These are phyloP conservation scores for Gastrolobium bilobum DNA, from an alignment of 306 rosid species.

Conservation along the genomic window DNA sequence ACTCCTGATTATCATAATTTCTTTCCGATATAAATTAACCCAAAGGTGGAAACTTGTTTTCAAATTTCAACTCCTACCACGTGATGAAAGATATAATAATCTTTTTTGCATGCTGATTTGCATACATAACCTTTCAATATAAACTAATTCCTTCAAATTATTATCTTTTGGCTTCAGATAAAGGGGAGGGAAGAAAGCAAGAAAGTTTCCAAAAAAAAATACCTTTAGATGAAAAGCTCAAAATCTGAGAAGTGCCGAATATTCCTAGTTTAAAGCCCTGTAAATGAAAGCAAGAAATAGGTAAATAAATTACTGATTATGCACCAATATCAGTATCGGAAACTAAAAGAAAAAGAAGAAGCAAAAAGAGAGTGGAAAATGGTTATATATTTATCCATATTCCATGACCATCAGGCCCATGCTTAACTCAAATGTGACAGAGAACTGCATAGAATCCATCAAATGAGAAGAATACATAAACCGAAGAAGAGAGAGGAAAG, in stretches of 20 bases:
- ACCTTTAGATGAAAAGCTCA: slow-evolving; percentile 80
- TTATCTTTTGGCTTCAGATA: slow-evolving; percentile 4
- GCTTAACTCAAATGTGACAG: not conserved
- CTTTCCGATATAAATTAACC: not conserved
- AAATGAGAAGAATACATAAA: slow-evolving; percentile 2
- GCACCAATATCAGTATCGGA: slow-evolving; percentile 23
- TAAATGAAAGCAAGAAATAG: slow-evolving; percentile 17
- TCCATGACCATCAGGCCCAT: not conserved
- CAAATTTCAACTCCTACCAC: slow-evolving; percentile 5
- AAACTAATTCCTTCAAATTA: slow-evolving; percentile 12
- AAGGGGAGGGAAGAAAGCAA: slow-evolving; percentile 8
- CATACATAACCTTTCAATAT: not conserved
- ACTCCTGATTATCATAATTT: not conserved
- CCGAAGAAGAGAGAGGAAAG: not conserved
- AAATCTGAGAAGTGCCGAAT: slow-evolving; percentile 62
- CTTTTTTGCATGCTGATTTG: not conserved
- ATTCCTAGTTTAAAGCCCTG: slow-evolving; percentile 70
- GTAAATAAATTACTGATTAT: slow-evolving; percentile 15
- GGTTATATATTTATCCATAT: not conserved
- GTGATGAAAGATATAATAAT: not conserved
- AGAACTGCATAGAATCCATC: slow-evolving; percentile 28
- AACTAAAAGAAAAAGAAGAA: not conserved
- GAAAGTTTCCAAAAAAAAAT: not conserved
- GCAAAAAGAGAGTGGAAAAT: not conserved
- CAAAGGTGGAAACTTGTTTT: slow-evolving; percentile 5